A percentile compares a stretch with the other conserved stretches of the same genome.
These are phyloP conservation scores for Botrytis porri DNA, from an alignment of 2,329 filamentous ascomycete species.

Conservation along the genomic window DNA sequence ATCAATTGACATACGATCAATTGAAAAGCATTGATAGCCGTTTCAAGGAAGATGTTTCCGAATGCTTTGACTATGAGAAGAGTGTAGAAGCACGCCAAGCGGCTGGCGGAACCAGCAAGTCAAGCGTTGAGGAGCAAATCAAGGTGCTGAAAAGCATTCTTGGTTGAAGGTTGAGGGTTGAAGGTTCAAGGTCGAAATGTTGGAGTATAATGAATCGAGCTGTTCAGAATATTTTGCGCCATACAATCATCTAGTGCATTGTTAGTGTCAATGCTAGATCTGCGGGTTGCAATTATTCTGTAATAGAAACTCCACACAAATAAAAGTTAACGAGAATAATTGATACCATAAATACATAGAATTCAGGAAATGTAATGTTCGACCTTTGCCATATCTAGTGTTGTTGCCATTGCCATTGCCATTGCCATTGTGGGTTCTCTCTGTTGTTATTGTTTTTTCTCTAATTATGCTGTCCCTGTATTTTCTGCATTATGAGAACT, in stretches of 20 bases:
- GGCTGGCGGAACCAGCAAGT: constrained; percentile 74
- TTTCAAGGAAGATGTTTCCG: constrained; percentile 68
- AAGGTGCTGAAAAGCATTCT: constrained; percentile 44
- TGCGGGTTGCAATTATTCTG: neutral
- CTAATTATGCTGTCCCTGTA: neutral
- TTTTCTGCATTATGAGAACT: neutral
- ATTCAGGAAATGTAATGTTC: neutral
- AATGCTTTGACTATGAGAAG: constrained; percentile 75
- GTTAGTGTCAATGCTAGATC: neutral
- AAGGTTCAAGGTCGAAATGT: neutral
- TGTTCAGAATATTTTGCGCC: neutral
- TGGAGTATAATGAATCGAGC: neutral
- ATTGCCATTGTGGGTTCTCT: neutral
- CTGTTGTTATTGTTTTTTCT: neutral
- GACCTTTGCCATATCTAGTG: neutral
- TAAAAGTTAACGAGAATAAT: neutral
- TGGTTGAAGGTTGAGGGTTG: neutral
- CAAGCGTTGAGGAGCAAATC: constrained; percentile 63
- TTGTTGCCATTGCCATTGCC: neutral
- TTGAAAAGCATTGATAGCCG: constrained; percentile 65
- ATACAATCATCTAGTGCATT: constrained; percentile 7
- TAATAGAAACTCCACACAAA: neutral
- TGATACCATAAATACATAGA: constrained; percentile 5
- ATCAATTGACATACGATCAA: constrained; percentile 62
- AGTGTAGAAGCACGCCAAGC: constrained; percentile 77